Evolutionary conservation across 306 rosid species (phyloP), one percentile per base, ranked within the genome.

Genomic region (Echinosophora koreensis): DNA sequence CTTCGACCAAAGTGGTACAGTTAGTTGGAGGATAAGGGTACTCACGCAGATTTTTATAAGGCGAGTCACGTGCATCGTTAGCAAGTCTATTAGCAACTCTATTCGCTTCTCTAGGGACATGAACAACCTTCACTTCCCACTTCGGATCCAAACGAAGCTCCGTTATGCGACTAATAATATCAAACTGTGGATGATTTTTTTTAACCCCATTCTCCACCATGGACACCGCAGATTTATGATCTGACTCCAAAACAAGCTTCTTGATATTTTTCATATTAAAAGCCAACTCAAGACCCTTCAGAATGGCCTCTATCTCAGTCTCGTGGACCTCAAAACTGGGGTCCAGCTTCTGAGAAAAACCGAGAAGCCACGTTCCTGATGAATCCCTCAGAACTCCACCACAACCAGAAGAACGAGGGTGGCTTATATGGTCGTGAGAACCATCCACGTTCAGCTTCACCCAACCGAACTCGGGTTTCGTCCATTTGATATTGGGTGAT

Each of bases 381-480:
- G 8, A n/a, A 15, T 69, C 32, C 14, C 74, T 50, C 6, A 69
- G 0, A 69, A 69, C 74, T 11, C 74, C 74, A 9, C 74, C 74
- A 15, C 74, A 69, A 15, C 61, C 74, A 3, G 61, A n/a, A 32
- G 61, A 30, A n/a, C 6, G 15, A n/a, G 1, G 6, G 5, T 1
- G 22, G 1, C 22, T 22, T 22, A 0, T 5, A 1, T n/a, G 59
- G 4, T 49, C 47, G 0, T 3, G 32, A 4, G 47, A 32, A 15
- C 74, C 61, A 15, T 69, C 74, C 44, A 69, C 64, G 7, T 58
- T 58, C 38, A 58, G n/a, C 38, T 58, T 58, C 15, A 27, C 14
- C 64, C 64, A 58, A 10, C 38, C 38, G 5, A 0, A 0, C 15
- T 58, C 64, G 1, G 64, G 64, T 22, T 27, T 58, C 6, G 22